These are phyloP conservation scores for Corymbia maculata DNA, from an alignment of 345 rosid genomes.

Conservation along the genomic window DNA sequence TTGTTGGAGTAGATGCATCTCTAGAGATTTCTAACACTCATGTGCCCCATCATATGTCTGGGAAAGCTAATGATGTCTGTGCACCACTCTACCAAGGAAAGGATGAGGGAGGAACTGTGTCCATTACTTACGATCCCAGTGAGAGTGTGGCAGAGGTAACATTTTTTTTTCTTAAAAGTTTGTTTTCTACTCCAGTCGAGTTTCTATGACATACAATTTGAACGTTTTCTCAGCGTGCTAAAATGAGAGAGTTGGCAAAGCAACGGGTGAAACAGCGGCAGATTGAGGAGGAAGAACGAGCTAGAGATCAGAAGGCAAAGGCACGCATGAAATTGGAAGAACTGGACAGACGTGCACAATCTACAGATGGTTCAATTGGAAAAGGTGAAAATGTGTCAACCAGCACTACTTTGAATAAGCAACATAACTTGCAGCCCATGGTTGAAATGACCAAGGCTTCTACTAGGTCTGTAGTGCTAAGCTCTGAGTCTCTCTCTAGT, in stretches of 20 bases:
- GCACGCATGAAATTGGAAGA: slow-evolving; percentile 79
- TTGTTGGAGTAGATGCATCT: slow-evolving; percentile 14
- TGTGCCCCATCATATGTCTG: slow-evolving; percentile 12
- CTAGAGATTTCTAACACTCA: slow-evolving; percentile 28
- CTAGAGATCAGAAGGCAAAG: slow-evolving; percentile 83
- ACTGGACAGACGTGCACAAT: slow-evolving; percentile 63
- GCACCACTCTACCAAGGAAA: slow-evolving; percentile 18
- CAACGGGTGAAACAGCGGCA: slow-evolving; percentile 62
- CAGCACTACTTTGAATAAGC: slow-evolving; percentile 19
- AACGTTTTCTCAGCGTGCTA: slow-evolving; percentile 48
- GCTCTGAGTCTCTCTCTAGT: slow-evolving; percentile 5
- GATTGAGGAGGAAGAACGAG: slow-evolving; percentile 87
- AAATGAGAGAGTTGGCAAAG: slow-evolving; percentile 63
- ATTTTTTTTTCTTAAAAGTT: neutral
- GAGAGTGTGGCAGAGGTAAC: slow-evolving; percentile 50
- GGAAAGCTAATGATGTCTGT: slow-evolving; percentile 22
- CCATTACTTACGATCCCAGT: slow-evolving; percentile 22
- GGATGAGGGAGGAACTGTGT: slow-evolving; percentile 28
- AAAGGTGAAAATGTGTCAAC: slow-evolving; percentile 25
- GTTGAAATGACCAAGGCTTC: slow-evolving; percentile 12
- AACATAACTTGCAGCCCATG: slow-evolving; percentile 18
- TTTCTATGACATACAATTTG: neutral
- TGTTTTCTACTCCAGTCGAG: neutral
- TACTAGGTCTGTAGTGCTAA: slow-evolving; percentile 12
- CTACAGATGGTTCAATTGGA: slow-evolving; percentile 28